These are phyloP conservation scores for Cercis canadensis DNA, from an alignment of 306 rosid species.

Conservation along the genomic window DNA sequence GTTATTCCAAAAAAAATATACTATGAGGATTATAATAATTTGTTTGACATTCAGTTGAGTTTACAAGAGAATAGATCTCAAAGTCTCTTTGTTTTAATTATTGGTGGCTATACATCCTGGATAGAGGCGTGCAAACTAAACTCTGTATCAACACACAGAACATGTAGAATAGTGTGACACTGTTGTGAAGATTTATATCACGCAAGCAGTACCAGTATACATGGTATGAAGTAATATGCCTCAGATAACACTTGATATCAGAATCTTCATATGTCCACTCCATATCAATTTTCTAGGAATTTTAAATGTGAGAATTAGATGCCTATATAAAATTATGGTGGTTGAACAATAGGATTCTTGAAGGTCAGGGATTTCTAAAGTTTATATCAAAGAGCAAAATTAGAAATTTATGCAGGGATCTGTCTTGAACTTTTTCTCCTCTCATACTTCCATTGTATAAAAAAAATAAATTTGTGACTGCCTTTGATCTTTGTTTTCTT, in stretches of 20 bases:
- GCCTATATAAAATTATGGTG: slow-evolving; percentile 4
- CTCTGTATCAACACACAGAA: not conserved
- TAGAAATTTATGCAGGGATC: slow-evolving; percentile 72
- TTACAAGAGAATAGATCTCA: too few relatives aligned
- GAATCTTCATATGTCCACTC: not conserved
- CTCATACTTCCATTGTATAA: not conserved
- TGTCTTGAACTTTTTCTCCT: slow-evolving; percentile 30
- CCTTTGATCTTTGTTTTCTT: slow-evolving; percentile 20
- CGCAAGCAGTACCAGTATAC: not conserved
- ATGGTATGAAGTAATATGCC: not conserved
- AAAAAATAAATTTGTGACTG: slow-evolving; percentile 12
- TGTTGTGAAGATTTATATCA: slow-evolving; percentile 3
- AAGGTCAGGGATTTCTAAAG: too few relatives aligned
- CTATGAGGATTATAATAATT: slow-evolving; percentile 14
- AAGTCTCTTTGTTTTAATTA: too few relatives aligned
- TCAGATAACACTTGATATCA: not conserved
- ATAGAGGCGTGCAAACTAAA: too few relatives aligned
- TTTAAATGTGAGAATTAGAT: not conserved
- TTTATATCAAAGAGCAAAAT: too few relatives aligned
- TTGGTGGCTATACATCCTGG: too few relatives aligned
- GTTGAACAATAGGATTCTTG: too few relatives aligned
- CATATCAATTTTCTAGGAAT: slow-evolving; percentile 1
- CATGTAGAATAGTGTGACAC: too few relatives aligned
- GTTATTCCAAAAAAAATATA: slow-evolving; percentile 29
- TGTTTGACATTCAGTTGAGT: too few relatives aligned